Conservation (phyloP, 192 early-diverging fungal species). For the Dissophora globulifera region DNA sequence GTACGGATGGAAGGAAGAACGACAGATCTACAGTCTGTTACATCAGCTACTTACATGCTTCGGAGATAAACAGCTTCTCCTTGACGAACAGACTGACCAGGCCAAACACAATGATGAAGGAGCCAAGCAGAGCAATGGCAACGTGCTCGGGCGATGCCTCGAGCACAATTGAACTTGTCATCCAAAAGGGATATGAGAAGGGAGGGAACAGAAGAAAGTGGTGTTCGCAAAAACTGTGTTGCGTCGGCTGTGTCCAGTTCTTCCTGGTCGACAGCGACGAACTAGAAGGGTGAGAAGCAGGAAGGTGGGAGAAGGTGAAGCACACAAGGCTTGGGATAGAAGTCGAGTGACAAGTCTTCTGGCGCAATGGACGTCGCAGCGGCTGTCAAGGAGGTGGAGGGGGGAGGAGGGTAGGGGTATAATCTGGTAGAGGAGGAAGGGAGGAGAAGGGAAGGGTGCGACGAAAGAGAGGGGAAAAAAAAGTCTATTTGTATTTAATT, state of each 20-base stretch:
- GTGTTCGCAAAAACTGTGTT: too few relatives aligned
- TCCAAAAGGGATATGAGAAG: background rate
- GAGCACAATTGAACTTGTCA: conserved; percentile 24
- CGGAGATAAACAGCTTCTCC: conserved; percentile 77
- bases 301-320: background rate
- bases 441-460: background rate
- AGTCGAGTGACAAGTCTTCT: background rate
- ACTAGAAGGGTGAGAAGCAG: background rate
- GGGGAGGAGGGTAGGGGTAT: background rate
- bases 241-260: too few relatives aligned
- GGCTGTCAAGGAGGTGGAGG: background rate
- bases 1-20: background rate
- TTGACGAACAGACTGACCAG: conserved; percentile 75
- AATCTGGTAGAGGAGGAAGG: background rate
- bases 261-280: background rate
- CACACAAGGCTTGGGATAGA: background rate
- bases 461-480: background rate
- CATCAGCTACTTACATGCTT: conserved; percentile 67
- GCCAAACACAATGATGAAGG: conserved; percentile 74
- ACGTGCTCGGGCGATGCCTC: conserved; percentile 46
- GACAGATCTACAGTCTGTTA: background rate
- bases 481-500: background rate
- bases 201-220: too few relatives aligned
- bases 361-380: too few relatives aligned
- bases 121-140: conserved; percentile 68